Evolutionary conservation across 2,329 filamentous ascomycete genomes (phyloP).

Genomic region (Pseudogymnoascus sp.): DNA sequence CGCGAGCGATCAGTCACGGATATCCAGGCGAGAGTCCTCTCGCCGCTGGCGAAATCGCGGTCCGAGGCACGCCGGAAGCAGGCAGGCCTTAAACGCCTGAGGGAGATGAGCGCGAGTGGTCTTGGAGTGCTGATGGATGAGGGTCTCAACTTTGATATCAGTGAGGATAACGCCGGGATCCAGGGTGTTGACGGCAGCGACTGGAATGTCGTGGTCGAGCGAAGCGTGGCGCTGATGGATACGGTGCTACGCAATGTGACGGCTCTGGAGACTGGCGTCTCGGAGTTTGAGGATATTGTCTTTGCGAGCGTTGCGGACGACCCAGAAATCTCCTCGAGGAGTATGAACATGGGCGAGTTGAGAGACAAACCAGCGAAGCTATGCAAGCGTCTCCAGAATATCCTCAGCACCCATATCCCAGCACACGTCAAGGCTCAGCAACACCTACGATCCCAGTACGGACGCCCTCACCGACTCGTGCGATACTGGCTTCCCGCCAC

Average conservation of each 20-base stretch:
- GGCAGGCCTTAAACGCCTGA: slow-evolving; percentile 59
- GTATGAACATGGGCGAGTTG: background rate
- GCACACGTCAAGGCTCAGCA: slow-evolving; percentile 52
- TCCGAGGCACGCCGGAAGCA: slow-evolving; percentile 70
- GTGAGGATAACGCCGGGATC: slow-evolving; percentile 44
- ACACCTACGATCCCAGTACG: slow-evolving; percentile 52
- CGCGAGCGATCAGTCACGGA: slow-evolving; percentile 62
- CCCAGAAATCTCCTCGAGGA: slow-evolving; percentile 43
- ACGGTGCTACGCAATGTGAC: slow-evolving; percentile 69
- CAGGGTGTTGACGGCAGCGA: slow-evolving; percentile 31
- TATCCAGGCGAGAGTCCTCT: slow-evolving; percentile 63
- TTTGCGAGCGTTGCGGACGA: slow-evolving; percentile 56
- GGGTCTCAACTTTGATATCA: slow-evolving; percentile 60
- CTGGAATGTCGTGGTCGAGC: slow-evolving; percentile 69
- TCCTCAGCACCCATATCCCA: slow-evolving; percentile 63
- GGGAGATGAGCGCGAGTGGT: slow-evolving; percentile 75
- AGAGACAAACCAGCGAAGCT: slow-evolving; percentile 50
- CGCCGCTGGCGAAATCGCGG: slow-evolving; percentile 67
- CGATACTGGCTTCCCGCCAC: slow-evolving; percentile 83
- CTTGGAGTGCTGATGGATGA: slow-evolving; percentile 84
- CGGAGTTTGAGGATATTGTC: slow-evolving; percentile 58
- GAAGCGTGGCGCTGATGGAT: slow-evolving; percentile 78
- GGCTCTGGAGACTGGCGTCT: slow-evolving; percentile 51
- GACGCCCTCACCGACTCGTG: slow-evolving; percentile 64
- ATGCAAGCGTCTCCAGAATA: slow-evolving; percentile 56